A percentile compares a stretch with the other conserved stretches of the same genome.
Conservation (phyloP, 2,329 filamentous ascomycete species). For the Tympanopsis confertula region DNA sequence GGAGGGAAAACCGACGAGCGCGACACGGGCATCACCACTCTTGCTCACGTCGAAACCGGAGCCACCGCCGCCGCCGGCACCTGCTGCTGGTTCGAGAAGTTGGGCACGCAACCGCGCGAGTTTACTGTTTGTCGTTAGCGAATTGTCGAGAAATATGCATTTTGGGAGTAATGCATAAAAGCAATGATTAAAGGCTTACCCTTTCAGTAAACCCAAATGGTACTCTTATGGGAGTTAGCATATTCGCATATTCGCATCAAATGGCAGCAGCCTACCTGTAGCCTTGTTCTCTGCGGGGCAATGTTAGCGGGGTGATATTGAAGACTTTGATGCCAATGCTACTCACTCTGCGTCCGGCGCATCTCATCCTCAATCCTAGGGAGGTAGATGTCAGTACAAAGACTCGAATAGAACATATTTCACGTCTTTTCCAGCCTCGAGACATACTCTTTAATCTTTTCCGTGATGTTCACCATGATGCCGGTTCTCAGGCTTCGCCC, state of each 20-base stretch:
- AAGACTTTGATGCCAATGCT: not conserved
- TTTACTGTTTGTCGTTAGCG: constrained; percentile 49
- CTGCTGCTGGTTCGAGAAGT: constrained; percentile 76
- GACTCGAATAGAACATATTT: constrained; percentile 8
- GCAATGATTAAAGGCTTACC: constrained; percentile 56
- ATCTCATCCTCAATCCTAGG: constrained; percentile 98
- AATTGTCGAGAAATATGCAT: too few species aligned
- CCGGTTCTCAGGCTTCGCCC: too few species aligned
- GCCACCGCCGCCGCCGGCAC: constrained; percentile 66
- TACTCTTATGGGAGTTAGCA: constrained; percentile 54
- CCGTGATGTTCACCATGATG: constrained; percentile 97
- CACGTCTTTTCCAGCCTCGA: too few species aligned
- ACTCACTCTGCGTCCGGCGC: constrained; percentile 90
- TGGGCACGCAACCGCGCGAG: constrained; percentile 89
- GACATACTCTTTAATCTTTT: constrained; percentile 93
- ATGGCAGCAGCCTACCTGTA: constrained; percentile 56
- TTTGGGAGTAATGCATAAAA: too few species aligned
- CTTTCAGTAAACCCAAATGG: constrained; percentile 93
- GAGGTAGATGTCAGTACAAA: too few species aligned
- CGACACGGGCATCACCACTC: constrained; percentile 89
- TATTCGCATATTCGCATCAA: not conserved
- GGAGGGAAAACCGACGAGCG: constrained; percentile 94
- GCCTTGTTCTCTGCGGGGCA: constrained; percentile 78
- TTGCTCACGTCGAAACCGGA: constrained; percentile 90
- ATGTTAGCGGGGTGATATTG: constrained; percentile 13